These are phyloP conservation scores for Aurantiochytrium sp. DNA, from an alignment of 108 stramenopile species.

Conservation along the genomic window DNA sequence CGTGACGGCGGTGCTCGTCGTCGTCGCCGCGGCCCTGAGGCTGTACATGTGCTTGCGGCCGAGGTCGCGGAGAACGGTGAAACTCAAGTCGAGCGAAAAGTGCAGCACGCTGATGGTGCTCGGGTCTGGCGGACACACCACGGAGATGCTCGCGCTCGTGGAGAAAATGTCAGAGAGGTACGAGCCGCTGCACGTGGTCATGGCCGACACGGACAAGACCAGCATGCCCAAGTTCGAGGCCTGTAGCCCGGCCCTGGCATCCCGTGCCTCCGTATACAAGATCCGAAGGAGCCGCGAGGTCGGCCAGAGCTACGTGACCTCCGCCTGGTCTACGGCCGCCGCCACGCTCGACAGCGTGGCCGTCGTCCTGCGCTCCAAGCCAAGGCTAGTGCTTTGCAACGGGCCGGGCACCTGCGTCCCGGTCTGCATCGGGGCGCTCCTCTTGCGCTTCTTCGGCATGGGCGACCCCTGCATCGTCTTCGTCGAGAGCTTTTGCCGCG, in stretches of 20 bases:
- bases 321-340: conserved; percentile 36
- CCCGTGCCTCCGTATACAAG: not conserved
- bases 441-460: conserved; percentile 33
- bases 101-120: not conserved
- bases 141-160: conserved; percentile 51
- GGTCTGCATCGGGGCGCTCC: conserved; percentile 35
- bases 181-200: conserved; percentile 42
- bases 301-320: conserved; percentile 39
- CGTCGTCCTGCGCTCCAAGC: conserved; percentile 35
- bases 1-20: too few relatives aligned
- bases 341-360: conserved; percentile 25
- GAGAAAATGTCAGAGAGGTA: conserved; percentile 15
- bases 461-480: conserved; percentile 38
- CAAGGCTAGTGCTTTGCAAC: conserved; percentile 46
- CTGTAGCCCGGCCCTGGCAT: not conserved
- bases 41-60: not conserved
- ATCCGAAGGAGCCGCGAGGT: conserved; percentile 52
- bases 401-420: conserved; percentile 55
- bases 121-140: conserved; percentile 48
- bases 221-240: conserved; percentile 30
- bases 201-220: conserved; percentile 46
- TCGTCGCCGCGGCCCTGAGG: too few relatives aligned
- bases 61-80: not conserved
- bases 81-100: not conserved
- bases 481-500: conserved; percentile 55